Percentiles rank a stretch among this genome's conserved stretches.
Evolutionary conservation across 257 asterid species (phyloP).

Genomic region (Lantana camara): DNA sequence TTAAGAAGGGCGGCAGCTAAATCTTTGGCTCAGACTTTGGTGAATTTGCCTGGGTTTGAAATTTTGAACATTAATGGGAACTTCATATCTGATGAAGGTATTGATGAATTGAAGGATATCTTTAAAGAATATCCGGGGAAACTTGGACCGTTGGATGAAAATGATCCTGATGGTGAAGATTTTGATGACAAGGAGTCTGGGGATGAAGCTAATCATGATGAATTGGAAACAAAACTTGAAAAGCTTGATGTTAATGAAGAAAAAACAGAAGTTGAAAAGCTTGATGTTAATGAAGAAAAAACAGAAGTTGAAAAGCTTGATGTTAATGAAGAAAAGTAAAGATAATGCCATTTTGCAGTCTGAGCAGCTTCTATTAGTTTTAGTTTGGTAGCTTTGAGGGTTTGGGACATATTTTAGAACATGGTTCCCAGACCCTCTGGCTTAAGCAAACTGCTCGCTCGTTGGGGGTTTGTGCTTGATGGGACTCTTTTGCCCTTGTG

Average conservation of each 20-base stretch:
- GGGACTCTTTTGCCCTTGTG: constrained; percentile 31
- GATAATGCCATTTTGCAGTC: constrained; percentile 13
- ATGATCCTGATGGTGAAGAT: constrained; percentile 86
- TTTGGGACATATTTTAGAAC: constrained; percentile 19
- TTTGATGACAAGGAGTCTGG: constrained; percentile 62
- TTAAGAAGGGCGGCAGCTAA: constrained; percentile 66
- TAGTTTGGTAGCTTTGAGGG: constrained; percentile 26
- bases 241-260: constrained; percentile 68
- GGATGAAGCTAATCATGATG: constrained; percentile 61
- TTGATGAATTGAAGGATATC: constrained; percentile 70
- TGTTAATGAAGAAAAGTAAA: constrained; percentile 52
- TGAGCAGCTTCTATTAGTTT: constrained; percentile 27
- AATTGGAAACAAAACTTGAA: constrained; percentile 65
- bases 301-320: constrained; percentile 66
- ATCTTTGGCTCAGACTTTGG: constrained; percentile 62
- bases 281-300: constrained; percentile 74
- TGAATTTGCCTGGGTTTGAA: constrained; percentile 59
- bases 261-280: constrained; percentile 63
- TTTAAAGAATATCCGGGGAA: constrained; percentile 64
- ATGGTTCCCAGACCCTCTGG: constrained; percentile 25
- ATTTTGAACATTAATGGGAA: constrained; percentile 71
- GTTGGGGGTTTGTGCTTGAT: constrained; percentile 27
- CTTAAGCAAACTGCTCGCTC: constrained; percentile 27
- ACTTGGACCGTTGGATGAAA: constrained; percentile 88
- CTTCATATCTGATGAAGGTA: constrained; percentile 84